Conservation (phyloP, 768 basidiomycete species). For the Daedaleopsis sinensis region DNA sequence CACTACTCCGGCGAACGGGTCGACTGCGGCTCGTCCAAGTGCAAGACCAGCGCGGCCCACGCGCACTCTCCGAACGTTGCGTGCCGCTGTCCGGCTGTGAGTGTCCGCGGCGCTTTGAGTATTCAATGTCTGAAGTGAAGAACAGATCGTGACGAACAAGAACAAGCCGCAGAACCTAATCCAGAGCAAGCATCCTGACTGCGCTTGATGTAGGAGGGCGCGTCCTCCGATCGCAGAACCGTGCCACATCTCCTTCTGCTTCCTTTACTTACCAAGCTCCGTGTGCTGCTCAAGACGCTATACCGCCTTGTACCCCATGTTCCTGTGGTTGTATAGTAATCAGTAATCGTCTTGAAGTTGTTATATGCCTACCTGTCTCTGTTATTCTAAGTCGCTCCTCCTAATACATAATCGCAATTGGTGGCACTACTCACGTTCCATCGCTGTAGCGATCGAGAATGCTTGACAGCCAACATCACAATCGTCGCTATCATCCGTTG, state of each 20-base stretch:
- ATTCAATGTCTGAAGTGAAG: background rate
- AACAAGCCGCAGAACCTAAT: constrained; percentile 19
- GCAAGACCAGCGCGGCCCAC: constrained; percentile 22
- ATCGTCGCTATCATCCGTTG: too few species aligned
- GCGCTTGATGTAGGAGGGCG: background rate
- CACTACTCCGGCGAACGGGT: constrained; percentile 18
- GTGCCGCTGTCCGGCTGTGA: constrained; percentile 19
- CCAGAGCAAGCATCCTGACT: constrained; percentile 21
- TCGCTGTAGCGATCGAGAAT: too few species aligned
- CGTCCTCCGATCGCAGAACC: background rate
- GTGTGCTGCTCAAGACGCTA: too few species aligned
- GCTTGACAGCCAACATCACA: too few species aligned
- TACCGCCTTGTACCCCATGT: too few species aligned
- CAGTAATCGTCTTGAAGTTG: too few species aligned
- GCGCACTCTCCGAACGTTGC: constrained; percentile 8
- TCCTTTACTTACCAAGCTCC: background rate
- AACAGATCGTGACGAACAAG: constrained; percentile 13
- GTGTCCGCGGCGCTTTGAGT: background rate
- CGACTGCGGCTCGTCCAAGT: constrained; percentile 15
- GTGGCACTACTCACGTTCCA: too few species aligned
- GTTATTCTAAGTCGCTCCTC: too few species aligned
- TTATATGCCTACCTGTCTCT: too few species aligned
- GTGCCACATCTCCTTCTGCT: background rate
- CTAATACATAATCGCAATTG: too few species aligned
- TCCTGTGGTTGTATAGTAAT: too few species aligned